A percentile compares a stretch with the other conserved stretches of the same genome.
phyloP scores from a whole-genome alignment of 129 eudicot species.

The Chrysanthemum makinoi region DNA sequence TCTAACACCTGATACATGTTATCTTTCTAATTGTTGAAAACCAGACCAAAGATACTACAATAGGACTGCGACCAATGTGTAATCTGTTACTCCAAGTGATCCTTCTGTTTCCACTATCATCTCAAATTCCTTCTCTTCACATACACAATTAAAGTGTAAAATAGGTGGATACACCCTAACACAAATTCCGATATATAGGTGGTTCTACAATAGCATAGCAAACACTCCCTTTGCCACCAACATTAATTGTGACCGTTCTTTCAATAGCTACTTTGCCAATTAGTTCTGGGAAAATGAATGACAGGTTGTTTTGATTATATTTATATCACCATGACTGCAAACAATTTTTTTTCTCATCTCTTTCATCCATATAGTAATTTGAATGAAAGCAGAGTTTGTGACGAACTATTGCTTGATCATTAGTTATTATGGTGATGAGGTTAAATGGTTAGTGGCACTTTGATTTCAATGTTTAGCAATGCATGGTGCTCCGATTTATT shows the following conservation, averaged over 20 bases:
- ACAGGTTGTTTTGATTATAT: constrained; percentile 65
- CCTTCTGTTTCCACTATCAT: constrained; percentile 45
- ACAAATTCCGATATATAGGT: constrained; percentile 56
- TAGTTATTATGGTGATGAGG: too few relatives aligned
- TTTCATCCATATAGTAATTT: too few relatives aligned
- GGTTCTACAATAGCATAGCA: constrained; percentile 61
- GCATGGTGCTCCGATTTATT: too few relatives aligned
- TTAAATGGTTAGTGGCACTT: too few relatives aligned
- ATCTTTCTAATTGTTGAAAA: neutral
- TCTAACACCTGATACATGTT: constrained; percentile 1
- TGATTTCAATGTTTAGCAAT: too few relatives aligned
- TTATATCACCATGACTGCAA: constrained; percentile 42
- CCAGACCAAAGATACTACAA: constrained; percentile 61
- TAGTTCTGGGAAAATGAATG: constrained; percentile 60
- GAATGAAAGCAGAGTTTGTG: too few relatives aligned
- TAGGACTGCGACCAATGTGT: constrained; percentile 76
- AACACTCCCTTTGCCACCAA: constrained; percentile 53
- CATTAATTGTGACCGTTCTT: constrained; percentile 68
- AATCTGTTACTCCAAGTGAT: constrained; percentile 61
- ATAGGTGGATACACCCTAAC: constrained; percentile 59
- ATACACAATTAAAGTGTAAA: constrained; percentile 45
- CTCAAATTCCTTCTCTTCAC: constrained; percentile 60
- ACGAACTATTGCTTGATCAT: too few relatives aligned
- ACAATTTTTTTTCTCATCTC: too few relatives aligned
- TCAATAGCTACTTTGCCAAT: constrained; percentile 42